Percentiles rank a stretch among this genome's conserved stretches.
Evolutionary conservation across 164 flowering plant species (phyloP).

Genomic region (Annona squamosa): DNA sequence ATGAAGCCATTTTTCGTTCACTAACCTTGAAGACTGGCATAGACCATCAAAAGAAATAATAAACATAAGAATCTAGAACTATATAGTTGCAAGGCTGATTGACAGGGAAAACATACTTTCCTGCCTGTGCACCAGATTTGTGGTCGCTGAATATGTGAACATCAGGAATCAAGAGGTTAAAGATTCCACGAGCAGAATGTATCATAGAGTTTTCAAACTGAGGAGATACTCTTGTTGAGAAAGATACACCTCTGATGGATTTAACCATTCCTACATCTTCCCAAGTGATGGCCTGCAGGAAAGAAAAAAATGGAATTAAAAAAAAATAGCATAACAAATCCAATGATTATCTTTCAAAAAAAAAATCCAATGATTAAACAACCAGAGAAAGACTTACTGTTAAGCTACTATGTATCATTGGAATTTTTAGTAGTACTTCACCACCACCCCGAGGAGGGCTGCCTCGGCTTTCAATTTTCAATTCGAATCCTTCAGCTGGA

Average conservation of each 20-base stretch:
- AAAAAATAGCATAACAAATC: background rate
- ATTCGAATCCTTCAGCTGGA: constrained; percentile 60
- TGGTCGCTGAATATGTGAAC: constrained; percentile 77
- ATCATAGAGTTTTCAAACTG: constrained; percentile 68
- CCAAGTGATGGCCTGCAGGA: constrained; percentile 69
- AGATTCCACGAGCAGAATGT: constrained; percentile 79
- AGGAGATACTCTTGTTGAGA: constrained; percentile 62
- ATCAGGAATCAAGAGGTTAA: constrained; percentile 78
- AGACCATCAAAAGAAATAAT: background rate
- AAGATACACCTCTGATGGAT: constrained; percentile 77
- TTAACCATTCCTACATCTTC: constrained; percentile 87
- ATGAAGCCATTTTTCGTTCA: background rate
- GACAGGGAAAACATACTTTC: constrained; percentile 43
- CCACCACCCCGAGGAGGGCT: constrained; percentile 86
- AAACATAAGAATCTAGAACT: background rate
- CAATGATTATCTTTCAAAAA: background rate
- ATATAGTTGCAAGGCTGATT: background rate
- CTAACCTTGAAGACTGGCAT: background rate
- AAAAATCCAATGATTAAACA: background rate
- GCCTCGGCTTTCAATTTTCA: constrained; percentile 79
- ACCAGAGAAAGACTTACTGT: constrained; percentile 19
- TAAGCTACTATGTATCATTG: constrained; percentile 33
- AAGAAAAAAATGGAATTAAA: constrained; percentile 6
- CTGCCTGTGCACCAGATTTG: constrained; percentile 61
- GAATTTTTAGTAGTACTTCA: constrained; percentile 58